Base-by-base conservation (phyloP, 2,329 filamentous ascomycete genomes). In the Elsinoe batatas region DNA sequence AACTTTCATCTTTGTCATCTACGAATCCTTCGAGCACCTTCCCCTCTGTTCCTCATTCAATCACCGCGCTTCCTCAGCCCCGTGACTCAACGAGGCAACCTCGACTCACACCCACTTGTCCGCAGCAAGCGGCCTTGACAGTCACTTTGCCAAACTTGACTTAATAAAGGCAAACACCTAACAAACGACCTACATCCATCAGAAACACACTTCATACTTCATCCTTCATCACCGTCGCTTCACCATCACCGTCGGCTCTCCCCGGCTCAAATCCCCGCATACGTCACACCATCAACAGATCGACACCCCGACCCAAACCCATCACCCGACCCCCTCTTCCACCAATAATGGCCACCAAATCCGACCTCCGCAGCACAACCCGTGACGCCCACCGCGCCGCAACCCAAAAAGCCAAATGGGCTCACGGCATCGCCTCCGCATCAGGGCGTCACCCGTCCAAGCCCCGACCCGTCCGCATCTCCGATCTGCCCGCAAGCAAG, bases 291-390 rank as follows among this genome's bases (percentile, higher is more conserved):
- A 12, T 30, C 40, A 55, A 55, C 53, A 44, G 37, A 44, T 55
- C 53, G 40, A 44, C 40, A 43, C 7, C 37, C 40, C 40, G n/a
- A 18, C 20, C 33, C 20, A n/a, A 44, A 18, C 38, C 40, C 40
- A 32, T 36, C 22, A 46, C 22, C 30, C 53, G 11, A 18, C 40
- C 30, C 26, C 15, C 53, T 42, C 10, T 36, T 15, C 58, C 61
- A 56, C 57, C 61, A 64, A 47, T 67, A 61, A 66, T 71, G 64
- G 69, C 74, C 64, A 67, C 69, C 56, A 74, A 73, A 63, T 65
- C 69, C 66, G 79, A 82, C 65, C 71, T 82, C 59, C 79, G 79
- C 65, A 74, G 73, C 66, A 69, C 69, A 61, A 72, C 76, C 64
- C 76, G 75, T 64, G 76, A 78, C 62, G 76, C 71, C 69, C 72